Base-by-base conservation (phyloP, 140 eudicot species). In the Cichorium intybus region DNA sequence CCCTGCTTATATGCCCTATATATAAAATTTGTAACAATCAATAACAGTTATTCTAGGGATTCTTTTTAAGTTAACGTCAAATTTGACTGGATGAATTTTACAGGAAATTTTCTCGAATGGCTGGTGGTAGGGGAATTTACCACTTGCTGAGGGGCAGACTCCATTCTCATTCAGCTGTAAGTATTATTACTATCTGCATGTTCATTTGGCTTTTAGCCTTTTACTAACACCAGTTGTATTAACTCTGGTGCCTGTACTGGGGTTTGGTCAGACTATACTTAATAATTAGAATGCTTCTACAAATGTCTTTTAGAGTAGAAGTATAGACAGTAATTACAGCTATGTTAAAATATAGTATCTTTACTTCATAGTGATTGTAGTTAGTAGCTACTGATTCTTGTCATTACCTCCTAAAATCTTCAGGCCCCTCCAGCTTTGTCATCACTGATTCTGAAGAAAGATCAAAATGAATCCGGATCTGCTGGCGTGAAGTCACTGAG, bases 391-490 rank as follows among this genome's bases (percentile, higher is more conserved):
- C 67, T 75, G 51, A 35, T 45, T 71, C 74, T 29, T 74, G 51
- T 11, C 37, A 21, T 57, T 55, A 14, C 66, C 2, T 35, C 12
- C 24, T 54, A 41, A 17, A 31, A 61, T 51, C 21, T 46, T 54
- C 78, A 88, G 96, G 81, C 81, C 61, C 71, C 89, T 35, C 94
- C 90, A 75, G 83, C 71, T 58, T 66, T 85, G 67, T 88, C 94
- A 57, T 72, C 87, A 53, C 75, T 75, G 51, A 28, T 80, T 21
- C 60, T 74, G 14, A 87, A 79, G 76, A 77, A 74, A 60, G 94
- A 80, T 62, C 89, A 77, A 43, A 94, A 82, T 60, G 82, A 74
- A 31, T 56, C 75, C 61, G 92, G 81, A 60, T 84, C 86, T 76
- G 75, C 78, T 71, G 90, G 89, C 24, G 58, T 33, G 46, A 81